Evolutionary conservation across 2,329 filamentous ascomycete species (phyloP), one percentile per base, ranked within the genome.

Genomic region (Hymenoscyphus repandus): DNA sequence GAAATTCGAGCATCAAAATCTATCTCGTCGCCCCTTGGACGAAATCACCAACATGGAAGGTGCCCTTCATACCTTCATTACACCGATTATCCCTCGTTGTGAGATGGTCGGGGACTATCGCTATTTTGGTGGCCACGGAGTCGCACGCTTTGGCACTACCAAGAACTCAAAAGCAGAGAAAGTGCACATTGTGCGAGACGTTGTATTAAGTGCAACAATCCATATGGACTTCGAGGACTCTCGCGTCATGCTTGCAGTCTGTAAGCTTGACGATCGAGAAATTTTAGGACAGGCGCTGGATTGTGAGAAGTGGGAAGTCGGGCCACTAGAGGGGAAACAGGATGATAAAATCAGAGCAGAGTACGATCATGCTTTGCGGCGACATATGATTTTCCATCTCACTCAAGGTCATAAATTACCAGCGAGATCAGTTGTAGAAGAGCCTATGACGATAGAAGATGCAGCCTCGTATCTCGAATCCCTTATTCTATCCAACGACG

Each of bases 41-140:
- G 45, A 56, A 7, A 62, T 62, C 40, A 62, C 60, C 4, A 54
- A 63, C 45, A 58, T 63, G 57, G 61, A 64, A 40, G 61, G 60
- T 13, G 58, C 55, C 1, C 49, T 63, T 45, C 61, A 63, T 33
- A 62, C 54, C 1, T 63, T 60, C 27, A 52, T 64, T 15, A 62
- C 60, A 1, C 62, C 62, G 9, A 45, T 60, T 9, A 38, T 61
- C 6, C 33, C 44, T 15, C 48, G 40, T 4, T 59, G 53, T 45
- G 58, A 58, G 17, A 62, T 62, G 38, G 33, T 47, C 9, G 62
- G 62, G 1, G 62, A 63, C 49, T 62, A 64, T 37, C 36, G 45
- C 1, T 64, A 48, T 43, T n/a, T 17, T n/a, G 18, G 22, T 12
- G 53, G 59, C 0, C 62, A 63, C 45, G 50, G 54, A 2, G 45